phyloP scores from a whole-genome alignment of 2,329 filamentous ascomycete genomes.

The Penicillium corylophilum region DNA sequence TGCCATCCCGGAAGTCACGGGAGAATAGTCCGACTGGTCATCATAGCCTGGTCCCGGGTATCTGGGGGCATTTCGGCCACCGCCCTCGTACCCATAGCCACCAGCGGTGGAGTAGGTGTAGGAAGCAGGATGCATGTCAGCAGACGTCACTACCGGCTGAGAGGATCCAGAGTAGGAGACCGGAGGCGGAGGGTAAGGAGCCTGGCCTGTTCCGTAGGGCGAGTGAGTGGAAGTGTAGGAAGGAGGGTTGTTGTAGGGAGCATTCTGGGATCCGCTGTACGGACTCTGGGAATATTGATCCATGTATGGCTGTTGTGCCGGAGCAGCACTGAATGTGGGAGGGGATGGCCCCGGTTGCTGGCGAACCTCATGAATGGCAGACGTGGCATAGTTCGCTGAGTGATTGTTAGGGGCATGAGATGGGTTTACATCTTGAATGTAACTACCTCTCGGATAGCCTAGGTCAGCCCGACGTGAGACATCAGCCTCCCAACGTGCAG shows the following conservation, averaged over 20 bases:
- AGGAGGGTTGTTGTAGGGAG: slow-evolving; percentile 32
- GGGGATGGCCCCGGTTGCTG: slow-evolving; percentile 40
- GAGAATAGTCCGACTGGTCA: slow-evolving; percentile 42
- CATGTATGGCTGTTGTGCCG: slow-evolving; percentile 33
- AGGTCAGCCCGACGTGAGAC: slow-evolving; percentile 40
- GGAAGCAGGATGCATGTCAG: slow-evolving; percentile 38
- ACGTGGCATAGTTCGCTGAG: slow-evolving; percentile 37
- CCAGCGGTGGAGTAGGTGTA: slow-evolving; percentile 40
- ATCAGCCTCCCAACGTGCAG: slow-evolving; percentile 51
- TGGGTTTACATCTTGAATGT: slow-evolving; percentile 39
- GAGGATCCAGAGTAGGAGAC: slow-evolving; percentile 34
- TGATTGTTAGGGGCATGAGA: slow-evolving; percentile 40
- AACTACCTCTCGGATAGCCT: slow-evolving; percentile 44
- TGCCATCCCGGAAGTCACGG: slow-evolving; percentile 40
- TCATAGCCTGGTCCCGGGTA: slow-evolving; percentile 45
- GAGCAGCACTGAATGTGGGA: slow-evolving; percentile 35
- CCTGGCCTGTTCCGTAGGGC: slow-evolving; percentile 35
- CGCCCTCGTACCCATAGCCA: slow-evolving; percentile 37
- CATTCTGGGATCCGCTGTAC: slow-evolving; percentile 34
- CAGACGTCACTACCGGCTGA: slow-evolving; percentile 39
- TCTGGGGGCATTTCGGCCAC: slow-evolving; percentile 41
- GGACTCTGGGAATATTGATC: slow-evolving; percentile 36
- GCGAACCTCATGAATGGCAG: slow-evolving; percentile 40
- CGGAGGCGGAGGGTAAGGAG: slow-evolving; percentile 36
- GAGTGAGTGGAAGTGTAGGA: slow-evolving; percentile 37